Base-by-base conservation (phyloP, 352 stramenopile genomes). In the Pythium vanterpoolii region DNA sequence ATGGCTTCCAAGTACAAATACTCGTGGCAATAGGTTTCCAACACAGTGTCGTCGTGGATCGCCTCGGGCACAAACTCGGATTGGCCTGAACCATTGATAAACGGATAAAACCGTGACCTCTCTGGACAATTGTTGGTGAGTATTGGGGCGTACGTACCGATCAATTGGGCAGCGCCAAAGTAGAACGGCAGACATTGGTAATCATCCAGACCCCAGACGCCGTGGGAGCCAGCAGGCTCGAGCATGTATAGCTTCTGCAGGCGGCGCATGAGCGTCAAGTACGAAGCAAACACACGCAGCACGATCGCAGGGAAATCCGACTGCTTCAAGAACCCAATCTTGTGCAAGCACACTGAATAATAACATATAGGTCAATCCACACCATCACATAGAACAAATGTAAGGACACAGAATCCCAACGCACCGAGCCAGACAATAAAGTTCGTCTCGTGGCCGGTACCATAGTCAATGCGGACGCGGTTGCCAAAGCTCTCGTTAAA, bases 151-250 rank as follows among this genome's bases (percentile, higher is more conserved):
- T 23, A 45, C 60, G 7, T 66, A 74, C 79, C 84, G 23, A 92
- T 90, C 16, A 99, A 81, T 68, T 99, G 96, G 53, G 96, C 90
- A 23, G 96, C 89, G 45, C 97, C 97, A 84, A 99, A 98, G 72
- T 98, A 97, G 72, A 99, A 99, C 1, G 94, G 88, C 30, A 99
- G 77, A 67, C 97, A 99, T 63, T 99, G 96, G 74, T 99, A 99
- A 78, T 99, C 97, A 69, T 99, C 97, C 39, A 99, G 81, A 23
- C 95, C 96, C 97, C 97, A 99, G 24, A 99, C 96, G 33, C 97
- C 97, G 71, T 99, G 97, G 21, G 87, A 98, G n/a, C 97, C 97
- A 21, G 97, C 97, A 9, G 97, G 97, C 76, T 99, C 97, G 10
- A 99, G 82, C 84, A 98, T 96, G 76, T 99, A 99, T 38, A 93